A percentile compares a stretch with the other conserved stretches of the same genome.
phyloP scores from a whole-genome alignment of 108 stramenopile species.

The Aurantiochytrium sp. region DNA sequence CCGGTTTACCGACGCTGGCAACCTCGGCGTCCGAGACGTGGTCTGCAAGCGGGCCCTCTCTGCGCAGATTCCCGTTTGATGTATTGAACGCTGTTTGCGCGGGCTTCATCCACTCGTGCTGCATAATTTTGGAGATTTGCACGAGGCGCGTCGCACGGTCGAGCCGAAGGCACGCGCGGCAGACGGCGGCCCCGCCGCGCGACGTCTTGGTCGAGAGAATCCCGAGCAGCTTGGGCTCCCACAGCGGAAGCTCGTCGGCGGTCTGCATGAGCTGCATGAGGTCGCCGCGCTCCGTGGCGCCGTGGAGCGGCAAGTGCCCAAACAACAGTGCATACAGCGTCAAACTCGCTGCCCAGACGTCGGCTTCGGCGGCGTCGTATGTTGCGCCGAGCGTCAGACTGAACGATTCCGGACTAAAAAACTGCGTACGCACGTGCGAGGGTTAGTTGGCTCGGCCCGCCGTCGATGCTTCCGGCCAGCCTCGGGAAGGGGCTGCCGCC shows the following conservation, averaged over 20 bases:
- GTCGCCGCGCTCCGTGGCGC: slow-evolving; percentile 1
- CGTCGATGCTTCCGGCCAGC: no score
- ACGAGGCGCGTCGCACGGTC: not conserved
- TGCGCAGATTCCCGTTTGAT: not conserved
- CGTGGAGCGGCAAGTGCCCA: not conserved
- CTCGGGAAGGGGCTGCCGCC: no score
- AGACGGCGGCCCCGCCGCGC: not conserved
- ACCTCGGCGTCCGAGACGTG: not conserved
- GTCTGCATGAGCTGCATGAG: not conserved
- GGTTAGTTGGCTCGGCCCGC: no score
- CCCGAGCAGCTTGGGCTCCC: not conserved
- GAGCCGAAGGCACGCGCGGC: not conserved
- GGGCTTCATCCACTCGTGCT: not conserved
- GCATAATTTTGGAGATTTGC: not conserved
- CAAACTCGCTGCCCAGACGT: not conserved
- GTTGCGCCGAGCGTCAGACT: not conserved
- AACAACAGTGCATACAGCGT: not conserved
- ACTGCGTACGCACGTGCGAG: no score
- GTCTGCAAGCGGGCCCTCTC: not conserved
- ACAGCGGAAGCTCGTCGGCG: not conserved
- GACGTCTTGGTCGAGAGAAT: not conserved
- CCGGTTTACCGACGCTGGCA: not conserved
- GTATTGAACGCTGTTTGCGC: not conserved
- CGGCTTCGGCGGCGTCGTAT: not conserved
- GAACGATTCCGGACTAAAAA: not conserved